Evolutionary conservation across 163 green algal species (phyloP), one percentile per base, ranked within the genome.

Genomic region (Scenedesmus sp.): DNA sequence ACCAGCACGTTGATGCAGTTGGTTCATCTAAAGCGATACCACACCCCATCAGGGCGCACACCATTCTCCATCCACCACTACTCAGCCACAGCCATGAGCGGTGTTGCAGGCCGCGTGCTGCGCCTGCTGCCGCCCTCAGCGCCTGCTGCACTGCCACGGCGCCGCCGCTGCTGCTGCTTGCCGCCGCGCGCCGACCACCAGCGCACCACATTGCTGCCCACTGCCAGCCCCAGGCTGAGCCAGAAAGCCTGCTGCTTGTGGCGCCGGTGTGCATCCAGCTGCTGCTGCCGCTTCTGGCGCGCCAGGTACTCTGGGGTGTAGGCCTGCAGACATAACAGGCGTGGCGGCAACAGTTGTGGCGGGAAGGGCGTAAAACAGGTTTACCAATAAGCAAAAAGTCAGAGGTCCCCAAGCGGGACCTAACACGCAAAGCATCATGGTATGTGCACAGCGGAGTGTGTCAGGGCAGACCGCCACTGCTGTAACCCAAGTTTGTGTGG

Each of bases 181-280:
- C 57, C n/a, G 16, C 60, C 18, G 16, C 81, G 52, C 52, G 8
- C 13, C 0, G 20, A 23, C 81, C 66, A 89, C 88, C 88, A 89
- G 34, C 88, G 62, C 23, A 92, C 88, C 16, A 52, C 81, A n/a
- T 59, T 88, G 82, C 88, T 92, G 81, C 88, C 88, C 26, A 88
- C 64, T 16, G 82, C 88, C 1, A 88, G 34, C 1, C 88, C 88
- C 81, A 92, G 66, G 13, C 34, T 77, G 10, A 92, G 52, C 88
- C 88, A 92, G 88, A 92, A 92, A 9, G 88, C 88, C 66, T 92
- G 88, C 66, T 88, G 81, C 81, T 88, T 92, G 64, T 73, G 20
- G 54, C 82, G 88, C 83, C 66, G 57, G 4, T 92, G 66, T 16
- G 64, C 20, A 46, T 56, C 34, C 0, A 76, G 64, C 81, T 83